Percentiles rank a stretch among this genome's conserved stretches.
These are phyloP conservation scores for Populus hybrid DNA, from an alignment of 441 rosid genomes.

Conservation along the genomic window DNA sequence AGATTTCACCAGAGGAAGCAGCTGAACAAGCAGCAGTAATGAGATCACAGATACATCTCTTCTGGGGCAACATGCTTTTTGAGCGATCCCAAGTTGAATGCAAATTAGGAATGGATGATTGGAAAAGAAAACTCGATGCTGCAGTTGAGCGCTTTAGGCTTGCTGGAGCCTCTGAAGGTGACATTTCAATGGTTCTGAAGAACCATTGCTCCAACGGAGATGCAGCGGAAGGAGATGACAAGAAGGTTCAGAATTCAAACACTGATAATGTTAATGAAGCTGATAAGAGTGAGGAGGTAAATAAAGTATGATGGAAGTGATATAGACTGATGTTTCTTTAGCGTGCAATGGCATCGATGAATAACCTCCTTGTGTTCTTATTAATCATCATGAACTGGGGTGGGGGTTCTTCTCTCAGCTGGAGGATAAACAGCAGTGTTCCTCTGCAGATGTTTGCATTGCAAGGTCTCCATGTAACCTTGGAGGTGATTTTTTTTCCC, in stretches of 20 bases:
- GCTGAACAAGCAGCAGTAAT: conserved; percentile 95
- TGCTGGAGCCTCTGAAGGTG: conserved; percentile 89
- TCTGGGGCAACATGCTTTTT: conserved; percentile 96
- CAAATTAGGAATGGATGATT: conserved; percentile 66
- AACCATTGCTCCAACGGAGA: conserved; percentile 73
- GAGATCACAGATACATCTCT: conserved; percentile 97
- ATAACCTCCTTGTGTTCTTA: neutral
- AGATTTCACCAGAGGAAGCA: conserved; percentile 73
- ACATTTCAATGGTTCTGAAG: conserved; percentile 68
- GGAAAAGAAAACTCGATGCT: conserved; percentile 73
- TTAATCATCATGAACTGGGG: conserved; percentile 8
- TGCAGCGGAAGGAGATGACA: conserved; percentile 39
- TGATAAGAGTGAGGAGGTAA: conserved; percentile 18
- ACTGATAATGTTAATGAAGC: conserved; percentile 19
- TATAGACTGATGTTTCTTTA: neutral
- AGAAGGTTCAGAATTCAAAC: conserved; percentile 32
- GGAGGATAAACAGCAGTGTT: conserved; percentile 9
- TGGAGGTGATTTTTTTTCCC: conserved; percentile 10
- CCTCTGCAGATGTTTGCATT: conserved; percentile 19
- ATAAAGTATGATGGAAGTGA: conserved; percentile 21
- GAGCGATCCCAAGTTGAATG: conserved; percentile 95
- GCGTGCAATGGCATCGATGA: conserved; percentile 1
- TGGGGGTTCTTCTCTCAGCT: conserved; percentile 13
- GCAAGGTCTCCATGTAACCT: conserved; percentile 20
- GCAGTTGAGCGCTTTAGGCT: conserved; percentile 85